Conservation (phyloP, 2,329 filamentous ascomycete genomes). For the Hysterium pulicare region DNA sequence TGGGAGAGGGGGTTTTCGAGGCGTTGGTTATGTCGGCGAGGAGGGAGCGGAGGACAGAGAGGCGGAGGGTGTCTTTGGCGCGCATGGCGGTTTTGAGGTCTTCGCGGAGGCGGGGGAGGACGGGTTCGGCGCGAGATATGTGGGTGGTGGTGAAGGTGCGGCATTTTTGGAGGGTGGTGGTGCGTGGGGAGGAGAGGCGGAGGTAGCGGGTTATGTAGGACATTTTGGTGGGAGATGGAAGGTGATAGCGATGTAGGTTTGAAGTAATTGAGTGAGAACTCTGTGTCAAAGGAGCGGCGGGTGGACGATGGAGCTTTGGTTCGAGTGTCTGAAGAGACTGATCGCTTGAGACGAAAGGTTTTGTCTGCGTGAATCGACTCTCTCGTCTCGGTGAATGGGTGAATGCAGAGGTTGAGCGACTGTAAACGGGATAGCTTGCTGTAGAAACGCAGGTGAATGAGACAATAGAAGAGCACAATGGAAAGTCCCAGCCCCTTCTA, state of each 20-base stretch:
- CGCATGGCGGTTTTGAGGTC: conserved; percentile 49
- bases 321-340: no score
- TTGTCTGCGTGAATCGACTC: no score
- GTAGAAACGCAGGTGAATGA: no score
- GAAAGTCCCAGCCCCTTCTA: no score
- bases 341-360: no score
- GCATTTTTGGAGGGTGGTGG: not conserved
- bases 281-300: no score
- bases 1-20: conserved; percentile 68
- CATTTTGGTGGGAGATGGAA: not conserved
- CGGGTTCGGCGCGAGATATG: conserved; percentile 20
- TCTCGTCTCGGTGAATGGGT: no score
- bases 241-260: not conserved
- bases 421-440: no score
- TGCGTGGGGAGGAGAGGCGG: conserved; percentile 4
- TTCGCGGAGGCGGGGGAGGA: conserved; percentile 44
- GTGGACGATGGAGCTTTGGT: no score
- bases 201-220: not conserved
- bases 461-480: no score
- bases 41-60: conserved; percentile 66
- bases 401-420: no score
- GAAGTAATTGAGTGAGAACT: no score
- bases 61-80: conserved; percentile 54
- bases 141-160: conserved; percentile 10
- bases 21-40: conserved; percentile 71